Base-by-base conservation (phyloP, 106 monocot genomes). In the Dendrobium catenatum region DNA sequence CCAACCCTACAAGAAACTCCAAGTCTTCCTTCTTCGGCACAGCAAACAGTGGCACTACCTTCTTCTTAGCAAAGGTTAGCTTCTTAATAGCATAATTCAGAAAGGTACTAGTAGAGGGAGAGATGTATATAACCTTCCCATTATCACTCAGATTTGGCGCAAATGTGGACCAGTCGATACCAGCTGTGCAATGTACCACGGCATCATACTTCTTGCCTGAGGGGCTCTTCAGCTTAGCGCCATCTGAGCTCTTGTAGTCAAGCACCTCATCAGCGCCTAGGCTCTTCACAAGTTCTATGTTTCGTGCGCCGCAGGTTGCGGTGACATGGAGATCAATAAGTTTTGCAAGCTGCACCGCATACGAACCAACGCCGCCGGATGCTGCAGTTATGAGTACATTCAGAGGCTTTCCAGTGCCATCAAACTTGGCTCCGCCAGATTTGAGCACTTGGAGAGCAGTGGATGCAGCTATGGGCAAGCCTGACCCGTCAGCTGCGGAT, bases 321-420 rank as follows among this genome's bases (percentile, higher is more conserved):
- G 89, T 86, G 1, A 89, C 86, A 31, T 86, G 89, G 9, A 78
- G 76, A 56, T 73, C 78, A 4, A 80, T 85, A 0, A 88, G 80
- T 80, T 87, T 91, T 0, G 86, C 84, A 27, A 89, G 87, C 83
- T 89, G 89, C 41, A 87, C 81, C 0, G 91, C 91, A 31, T 83
- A 91, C 2, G 55, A 61, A 4, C 91, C 89, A 0, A 91, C 84
- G 1, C 91, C 91, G 17, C 91, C 88, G 0, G 91, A 91, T 22
- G 87, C 91, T 0, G 86, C 86, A 2, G 91, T 91, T 80, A 91
- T 43, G 11, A 91, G 83, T 17, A 91, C 75, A 46, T 91, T 88
- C 48, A 59, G 42, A 5, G 79, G 64, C 5, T 86, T 77, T 40
- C 47, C 72, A 8, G 68, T 81, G 73, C 83, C 83, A 26, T 89